These are phyloP conservation scores for Termitomyces sp. DNA, from an alignment of 768 basidiomycete species.

Conservation along the genomic window DNA sequence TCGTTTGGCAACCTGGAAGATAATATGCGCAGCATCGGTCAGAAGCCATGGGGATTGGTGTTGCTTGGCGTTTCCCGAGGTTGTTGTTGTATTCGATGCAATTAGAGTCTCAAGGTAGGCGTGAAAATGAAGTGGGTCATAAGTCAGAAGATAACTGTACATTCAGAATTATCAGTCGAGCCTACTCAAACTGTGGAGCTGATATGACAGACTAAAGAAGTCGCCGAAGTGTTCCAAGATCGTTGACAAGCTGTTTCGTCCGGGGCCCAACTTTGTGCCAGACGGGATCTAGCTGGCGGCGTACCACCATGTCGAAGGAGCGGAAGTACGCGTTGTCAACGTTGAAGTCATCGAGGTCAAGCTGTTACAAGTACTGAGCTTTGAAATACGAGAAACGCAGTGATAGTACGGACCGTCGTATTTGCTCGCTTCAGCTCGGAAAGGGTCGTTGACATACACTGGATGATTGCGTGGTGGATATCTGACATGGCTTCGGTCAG, in stretches of 20 bases:
- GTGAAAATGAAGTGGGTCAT: constrained; percentile 89
- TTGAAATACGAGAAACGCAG: neutral
- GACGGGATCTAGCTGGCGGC: constrained; percentile 85
- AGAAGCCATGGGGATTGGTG: constrained; percentile 88
- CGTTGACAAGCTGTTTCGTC: constrained; percentile 88
- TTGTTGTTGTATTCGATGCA: constrained; percentile 48
- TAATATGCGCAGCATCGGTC: constrained; percentile 85
- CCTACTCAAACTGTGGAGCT: neutral
- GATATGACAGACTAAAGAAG: constrained; percentile 66
- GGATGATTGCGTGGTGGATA: constrained; percentile 88
- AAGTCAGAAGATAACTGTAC: constrained; percentile 80
- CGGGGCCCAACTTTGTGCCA: constrained; percentile 96
- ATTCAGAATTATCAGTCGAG: constrained; percentile 1
- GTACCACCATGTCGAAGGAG: constrained; percentile 86
- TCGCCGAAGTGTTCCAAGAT: constrained; percentile 81
- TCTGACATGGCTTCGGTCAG: constrained; percentile 87
- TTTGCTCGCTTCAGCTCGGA: constrained; percentile 89
- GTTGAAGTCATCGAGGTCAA: constrained; percentile 91
- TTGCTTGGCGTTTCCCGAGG: constrained; percentile 53
- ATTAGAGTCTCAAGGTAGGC: constrained; percentile 88
- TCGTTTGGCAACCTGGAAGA: constrained; percentile 77
- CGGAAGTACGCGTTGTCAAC: constrained; percentile 93
- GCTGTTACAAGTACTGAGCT: constrained; percentile 38
- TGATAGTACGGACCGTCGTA: constrained; percentile 47
- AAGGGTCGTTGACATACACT: constrained; percentile 91